These are phyloP conservation scores for Pinus taeda DNA, from an alignment of 75 land plant species.

Conservation along the genomic window DNA sequence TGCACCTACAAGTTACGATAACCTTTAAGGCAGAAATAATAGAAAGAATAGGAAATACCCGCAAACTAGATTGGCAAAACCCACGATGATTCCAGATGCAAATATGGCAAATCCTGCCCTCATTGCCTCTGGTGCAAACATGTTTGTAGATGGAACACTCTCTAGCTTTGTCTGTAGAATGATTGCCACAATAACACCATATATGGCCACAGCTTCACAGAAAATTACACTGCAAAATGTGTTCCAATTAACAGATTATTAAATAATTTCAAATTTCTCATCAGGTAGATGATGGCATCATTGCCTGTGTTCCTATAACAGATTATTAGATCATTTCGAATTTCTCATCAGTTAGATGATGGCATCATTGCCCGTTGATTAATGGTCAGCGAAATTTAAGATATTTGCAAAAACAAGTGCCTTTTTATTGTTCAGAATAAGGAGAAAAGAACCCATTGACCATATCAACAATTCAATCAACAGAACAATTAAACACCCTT, in stretches of 20 bases:
- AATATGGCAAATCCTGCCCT: conserved; percentile 96
- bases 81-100: conserved; percentile 97
- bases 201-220: conserved; percentile 78
- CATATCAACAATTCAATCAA: neutral
- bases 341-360: too few relatives aligned
- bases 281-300: too few relatives aligned
- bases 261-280: too few relatives aligned
- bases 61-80: conserved; percentile 94
- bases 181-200: conserved; percentile 99
- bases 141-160: conserved; percentile 58
- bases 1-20: neutral
- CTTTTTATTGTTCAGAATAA: neutral
- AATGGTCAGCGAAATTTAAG: too few relatives aligned
- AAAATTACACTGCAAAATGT: conserved; percentile 57
- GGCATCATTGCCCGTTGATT: neutral
- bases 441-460: neutral
- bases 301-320: too few relatives aligned
- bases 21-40: neutral
- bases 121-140: conserved; percentile 73
- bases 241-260: too few relatives aligned
- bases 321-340: too few relatives aligned
- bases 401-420: neutral
- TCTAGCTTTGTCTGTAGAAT: conserved; percentile 96
- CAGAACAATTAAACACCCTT: neutral
- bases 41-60: conserved; percentile 45